These are phyloP conservation scores for Kodamaea sp. DNA, from an alignment of 1,139 yeast species.

Conservation along the genomic window DNA sequence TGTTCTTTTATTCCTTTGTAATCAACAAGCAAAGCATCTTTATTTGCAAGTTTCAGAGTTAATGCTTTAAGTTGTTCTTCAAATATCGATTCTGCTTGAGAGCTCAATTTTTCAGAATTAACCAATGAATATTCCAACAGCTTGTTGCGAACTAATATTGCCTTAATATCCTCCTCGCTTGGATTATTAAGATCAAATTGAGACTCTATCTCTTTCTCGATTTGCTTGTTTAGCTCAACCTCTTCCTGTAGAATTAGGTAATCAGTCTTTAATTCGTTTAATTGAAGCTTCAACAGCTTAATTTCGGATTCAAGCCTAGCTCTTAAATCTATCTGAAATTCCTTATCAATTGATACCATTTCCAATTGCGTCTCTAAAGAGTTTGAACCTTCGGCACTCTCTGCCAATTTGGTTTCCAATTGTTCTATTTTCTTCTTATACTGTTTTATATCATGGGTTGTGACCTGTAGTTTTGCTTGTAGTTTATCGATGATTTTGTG, in stretches of 20 bases:
- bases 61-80: slow-evolving; percentile 24
- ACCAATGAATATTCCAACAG: slow-evolving; percentile 37
- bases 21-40: slow-evolving; percentile 13
- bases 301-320: slow-evolving; percentile 29
- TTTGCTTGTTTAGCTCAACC: slow-evolving; percentile 36
- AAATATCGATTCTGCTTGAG: slow-evolving; percentile 22
- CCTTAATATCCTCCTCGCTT: slow-evolving; percentile 16
- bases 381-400: slow-evolving; percentile 3
- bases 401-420: slow-evolving; percentile 18
- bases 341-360: slow-evolving; percentile 51
- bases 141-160: slow-evolving; percentile 26
- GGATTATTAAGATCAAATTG: slow-evolving; percentile 15
- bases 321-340: slow-evolving; percentile 44
- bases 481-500: slow-evolving; percentile 41
- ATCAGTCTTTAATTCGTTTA: slow-evolving; percentile 39
- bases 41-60: slow-evolving; percentile 16
- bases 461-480: slow-evolving; percentile 35
- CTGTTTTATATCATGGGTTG: slow-evolving; percentile 27
- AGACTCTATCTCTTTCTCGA: slow-evolving; percentile 33
- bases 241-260: slow-evolving; percentile 46
- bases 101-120: slow-evolving; percentile 35
- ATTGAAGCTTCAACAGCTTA: slow-evolving; percentile 29
- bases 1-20: slow-evolving; percentile 23
- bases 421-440: slow-evolving; percentile 20
- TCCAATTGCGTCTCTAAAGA: slow-evolving; percentile 44